Evolutionary conservation across 2,329 filamentous ascomycete genomes (phyloP).

Genomic region (Sporothrix curviconia): DNA sequence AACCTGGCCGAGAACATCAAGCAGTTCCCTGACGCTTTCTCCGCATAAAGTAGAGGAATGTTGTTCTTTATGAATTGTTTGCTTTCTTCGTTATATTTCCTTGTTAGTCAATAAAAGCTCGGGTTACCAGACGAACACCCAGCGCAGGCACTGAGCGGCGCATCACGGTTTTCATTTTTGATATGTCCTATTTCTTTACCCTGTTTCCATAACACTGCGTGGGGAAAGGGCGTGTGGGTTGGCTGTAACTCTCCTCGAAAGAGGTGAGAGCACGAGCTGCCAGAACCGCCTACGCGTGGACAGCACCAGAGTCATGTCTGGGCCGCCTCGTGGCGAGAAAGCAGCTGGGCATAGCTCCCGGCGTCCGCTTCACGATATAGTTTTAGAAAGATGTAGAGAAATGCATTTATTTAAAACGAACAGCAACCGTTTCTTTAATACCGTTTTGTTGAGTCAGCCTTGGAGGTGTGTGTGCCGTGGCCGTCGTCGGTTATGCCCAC

Average conservation of each 20-base stretch:
- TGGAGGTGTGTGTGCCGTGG: too few species aligned
- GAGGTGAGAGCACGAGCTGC: background rate
- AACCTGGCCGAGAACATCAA: slow-evolving; percentile 78
- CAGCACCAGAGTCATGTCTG: background rate
- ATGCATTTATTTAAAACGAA: background rate
- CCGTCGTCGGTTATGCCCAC: too few species aligned
- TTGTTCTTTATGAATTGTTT: slow-evolving; percentile 1
- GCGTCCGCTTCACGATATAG: too few species aligned
- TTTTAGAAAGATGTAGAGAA: too few species aligned
- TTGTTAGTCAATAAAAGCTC: slow-evolving; percentile 2
- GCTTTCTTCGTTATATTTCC: slow-evolving; percentile 8
- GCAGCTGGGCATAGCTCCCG: background rate
- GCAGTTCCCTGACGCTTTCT: slow-evolving; percentile 91
- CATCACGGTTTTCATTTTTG: slow-evolving; percentile 25
- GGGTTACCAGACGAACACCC: slow-evolving; percentile 10
- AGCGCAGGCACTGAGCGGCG: slow-evolving; percentile 23
- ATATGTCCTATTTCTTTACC: slow-evolving; percentile 22
- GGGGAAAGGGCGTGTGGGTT: background rate
- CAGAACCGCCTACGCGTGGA: background rate
- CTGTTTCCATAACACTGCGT: too few species aligned
- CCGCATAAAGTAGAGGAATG: slow-evolving; percentile 34
- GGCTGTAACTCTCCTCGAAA: background rate
- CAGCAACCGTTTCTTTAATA: background rate
- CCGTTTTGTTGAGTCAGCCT: too few species aligned
- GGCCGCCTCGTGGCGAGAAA: background rate